Evolutionary conservation across 192 early-diverging fungal genomes (phyloP).

Genomic region (Umbelopsis sp.): DNA sequence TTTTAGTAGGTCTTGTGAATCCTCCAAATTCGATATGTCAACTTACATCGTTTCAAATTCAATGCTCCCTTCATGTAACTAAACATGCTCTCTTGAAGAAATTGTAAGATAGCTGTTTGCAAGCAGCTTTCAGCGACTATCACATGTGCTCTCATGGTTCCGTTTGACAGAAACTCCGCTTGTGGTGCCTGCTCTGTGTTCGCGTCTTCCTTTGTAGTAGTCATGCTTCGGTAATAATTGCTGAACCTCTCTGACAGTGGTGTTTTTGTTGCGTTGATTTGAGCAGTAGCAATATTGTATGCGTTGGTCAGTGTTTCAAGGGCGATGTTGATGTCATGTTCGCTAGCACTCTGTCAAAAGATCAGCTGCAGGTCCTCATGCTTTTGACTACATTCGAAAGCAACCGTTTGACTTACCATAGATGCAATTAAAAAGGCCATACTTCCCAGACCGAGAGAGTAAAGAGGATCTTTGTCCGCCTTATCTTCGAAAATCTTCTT

Average conservation of each 20-base stretch:
- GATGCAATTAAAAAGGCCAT: constrained; percentile 52
- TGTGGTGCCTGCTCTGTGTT: background rate
- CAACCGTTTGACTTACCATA: constrained; percentile 18
- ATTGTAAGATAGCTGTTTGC: constrained; percentile 51
- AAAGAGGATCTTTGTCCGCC: constrained; percentile 49
- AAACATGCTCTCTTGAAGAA: constrained; percentile 54
- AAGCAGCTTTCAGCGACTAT: constrained; percentile 55
- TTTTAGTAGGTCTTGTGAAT: background rate
- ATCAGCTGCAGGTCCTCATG: background rate
- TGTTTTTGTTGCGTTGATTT: constrained; percentile 43
- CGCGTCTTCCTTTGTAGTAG: background rate
- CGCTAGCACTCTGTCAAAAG: constrained; percentile 47
- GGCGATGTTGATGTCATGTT: constrained; percentile 52
- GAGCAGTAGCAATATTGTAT: constrained; percentile 51
- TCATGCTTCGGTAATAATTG: constrained; percentile 36
- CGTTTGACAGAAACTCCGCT: constrained; percentile 42
- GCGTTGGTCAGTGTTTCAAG: constrained; percentile 47
- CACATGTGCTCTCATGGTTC: constrained; percentile 52
- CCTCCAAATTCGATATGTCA: background rate
- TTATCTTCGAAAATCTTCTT: constrained; percentile 28
- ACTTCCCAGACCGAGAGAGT: constrained; percentile 53
- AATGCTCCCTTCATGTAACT: constrained; percentile 57
- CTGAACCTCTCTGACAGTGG: constrained; percentile 39
- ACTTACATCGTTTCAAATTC: constrained; percentile 54
- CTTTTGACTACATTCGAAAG: no score